Evolutionary conservation across 1,139 yeast species (phyloP), one percentile per base, ranked within the genome.

Genomic region (Yamadazyma diospyri): DNA sequence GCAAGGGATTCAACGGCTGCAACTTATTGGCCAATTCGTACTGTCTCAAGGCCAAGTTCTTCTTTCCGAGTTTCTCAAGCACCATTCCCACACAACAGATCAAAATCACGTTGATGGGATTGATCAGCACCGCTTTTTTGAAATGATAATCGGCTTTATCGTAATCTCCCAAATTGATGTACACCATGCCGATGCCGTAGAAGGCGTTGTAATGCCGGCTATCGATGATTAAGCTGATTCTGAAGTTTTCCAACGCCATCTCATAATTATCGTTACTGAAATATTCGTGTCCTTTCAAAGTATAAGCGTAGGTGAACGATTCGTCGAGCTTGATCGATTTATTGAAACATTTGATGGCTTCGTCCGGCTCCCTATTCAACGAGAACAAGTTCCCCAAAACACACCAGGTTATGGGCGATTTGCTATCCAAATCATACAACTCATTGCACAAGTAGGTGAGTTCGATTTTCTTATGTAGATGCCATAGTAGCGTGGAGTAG

Each of bases 51-150:
- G 98, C 97, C 37, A 81, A 73, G 12, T 76, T 78, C 42, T 71
- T 71, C 47, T 78, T 76, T 14, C 81, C 81, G 32, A 81, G 53
- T 49, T 84, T 84, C 51, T 92, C 98, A 33, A 86, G 64, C 16
- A 89, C 94, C 83, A 89, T 86, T 9, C 98, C 99, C 38, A 89
- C 81, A 56, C 97, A 92, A 55, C 97, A 89, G 5, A 88, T 78
- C 46, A 94, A 68, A 25, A 94, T 89, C 5, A 87, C 85, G 55
- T 94, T 94, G 27, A 82, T 81, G 1, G 97, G 97, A 51, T 92
- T 92, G 35, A 92, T 86, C 25, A 82, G 76, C 13, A 86, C 77
- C 0, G 98, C 98, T 48, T 83, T 84, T 32, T 87, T 67, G 63
- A 92, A 88, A 57, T 88, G 95, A 41, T 79, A 75, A 48, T 88